Evolutionary conservation across 139 green algal species (phyloP).

Genomic region (Chlorella sorokiniana): DNA sequence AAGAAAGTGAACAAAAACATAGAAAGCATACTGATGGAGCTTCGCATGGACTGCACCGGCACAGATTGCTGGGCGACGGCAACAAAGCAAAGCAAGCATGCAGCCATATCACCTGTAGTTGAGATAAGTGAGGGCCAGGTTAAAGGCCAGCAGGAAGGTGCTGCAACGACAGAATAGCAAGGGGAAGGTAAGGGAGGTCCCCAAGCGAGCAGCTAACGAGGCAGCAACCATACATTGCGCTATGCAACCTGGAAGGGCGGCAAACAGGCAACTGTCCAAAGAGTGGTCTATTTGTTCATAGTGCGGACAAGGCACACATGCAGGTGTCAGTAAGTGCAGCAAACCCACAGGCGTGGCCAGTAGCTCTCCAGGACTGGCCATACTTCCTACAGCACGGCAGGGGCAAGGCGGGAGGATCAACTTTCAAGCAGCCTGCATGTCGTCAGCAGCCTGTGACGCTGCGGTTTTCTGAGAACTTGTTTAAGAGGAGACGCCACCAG

Average conservation of each 20-base stretch:
- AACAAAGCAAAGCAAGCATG: too few relatives aligned
- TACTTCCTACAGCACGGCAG: constrained; percentile 39
- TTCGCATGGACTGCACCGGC: too few relatives aligned
- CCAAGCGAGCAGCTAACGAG: too few relatives aligned
- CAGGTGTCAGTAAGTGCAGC: neutral
- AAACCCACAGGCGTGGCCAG: constrained; percentile 38
- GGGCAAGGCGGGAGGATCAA: too few relatives aligned
- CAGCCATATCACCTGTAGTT: constrained; percentile 75
- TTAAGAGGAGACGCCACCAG: too few relatives aligned
- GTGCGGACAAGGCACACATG: neutral
- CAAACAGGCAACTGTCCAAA: neutral
- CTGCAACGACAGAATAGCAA: constrained; percentile 2
- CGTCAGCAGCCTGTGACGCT: too few relatives aligned
- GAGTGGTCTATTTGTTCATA: neutral
- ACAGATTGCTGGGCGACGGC: too few relatives aligned
- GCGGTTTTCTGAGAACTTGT: too few relatives aligned
- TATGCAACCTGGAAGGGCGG: neutral
- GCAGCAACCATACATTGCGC: neutral
- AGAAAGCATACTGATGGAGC: too few relatives aligned
- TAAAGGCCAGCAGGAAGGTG: constrained; percentile 65
- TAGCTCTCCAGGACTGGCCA: constrained; percentile 56
- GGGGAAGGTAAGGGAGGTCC: too few relatives aligned
- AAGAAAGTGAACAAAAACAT: too few relatives aligned
- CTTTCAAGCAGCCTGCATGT: too few relatives aligned
- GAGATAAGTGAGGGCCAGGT: constrained; percentile 76